These are phyloP conservation scores for Tetracladium setigerum DNA, from an alignment of 495 filamentous ascomycete genomes.

Conservation along the genomic window DNA sequence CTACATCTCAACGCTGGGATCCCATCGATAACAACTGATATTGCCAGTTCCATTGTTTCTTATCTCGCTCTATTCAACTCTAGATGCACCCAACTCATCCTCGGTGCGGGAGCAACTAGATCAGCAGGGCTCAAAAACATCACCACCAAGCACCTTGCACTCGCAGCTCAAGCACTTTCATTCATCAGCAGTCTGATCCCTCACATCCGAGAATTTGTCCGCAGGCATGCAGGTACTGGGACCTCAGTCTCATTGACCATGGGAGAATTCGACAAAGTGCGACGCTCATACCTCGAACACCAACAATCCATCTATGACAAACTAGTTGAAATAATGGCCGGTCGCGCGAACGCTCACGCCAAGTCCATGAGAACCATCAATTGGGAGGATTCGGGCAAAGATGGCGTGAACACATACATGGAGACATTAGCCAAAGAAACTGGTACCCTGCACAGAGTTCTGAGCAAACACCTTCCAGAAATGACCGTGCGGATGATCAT, in stretches of 20 bases:
- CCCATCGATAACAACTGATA: constrained; percentile 78
- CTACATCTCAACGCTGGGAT: constrained; percentile 76
- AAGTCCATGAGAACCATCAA: constrained; percentile 67
- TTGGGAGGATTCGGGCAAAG: constrained; percentile 49
- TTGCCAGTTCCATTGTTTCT: constrained; percentile 53
- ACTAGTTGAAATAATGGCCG: constrained; percentile 90
- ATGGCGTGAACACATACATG: constrained; percentile 65
- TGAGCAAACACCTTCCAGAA: constrained; percentile 78
- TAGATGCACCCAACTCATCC: constrained; percentile 84
- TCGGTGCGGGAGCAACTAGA: constrained; percentile 84
- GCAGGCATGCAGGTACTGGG: constrained; percentile 58
- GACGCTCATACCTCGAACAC: constrained; percentile 83
- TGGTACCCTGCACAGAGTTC: constrained; percentile 74
- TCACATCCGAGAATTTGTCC: constrained; percentile 83
- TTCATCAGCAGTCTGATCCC: constrained; percentile 85
- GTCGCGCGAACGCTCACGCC: constrained; percentile 62
- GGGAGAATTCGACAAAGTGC: constrained; percentile 90
- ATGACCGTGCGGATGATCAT: constrained; percentile 79
- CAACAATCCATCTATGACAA: constrained; percentile 92
- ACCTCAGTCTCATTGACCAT: constrained; percentile 44
- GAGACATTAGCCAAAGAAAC: constrained; percentile 89
- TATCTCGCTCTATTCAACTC: constrained; percentile 91
- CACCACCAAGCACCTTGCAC: constrained; percentile 88
- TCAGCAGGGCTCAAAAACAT: constrained; percentile 95
- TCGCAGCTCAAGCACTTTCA: constrained; percentile 82